Evolutionary conservation across 176 grass and related monocot genomes (phyloP).

Genomic region (Otatea glauca): DNA sequence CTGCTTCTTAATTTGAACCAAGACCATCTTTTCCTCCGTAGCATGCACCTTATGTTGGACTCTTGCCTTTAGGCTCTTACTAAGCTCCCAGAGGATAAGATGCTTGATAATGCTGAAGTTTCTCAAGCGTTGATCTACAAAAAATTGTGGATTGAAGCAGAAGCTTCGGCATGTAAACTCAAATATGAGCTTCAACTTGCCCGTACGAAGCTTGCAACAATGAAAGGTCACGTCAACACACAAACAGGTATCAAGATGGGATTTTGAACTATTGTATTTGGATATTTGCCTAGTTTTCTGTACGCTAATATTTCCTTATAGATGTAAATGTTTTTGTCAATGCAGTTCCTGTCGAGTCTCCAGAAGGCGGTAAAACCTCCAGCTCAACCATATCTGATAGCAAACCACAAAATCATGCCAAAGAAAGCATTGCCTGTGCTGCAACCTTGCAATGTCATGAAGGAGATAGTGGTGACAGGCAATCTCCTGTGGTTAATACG

Average conservation of each 20-base stretch:
- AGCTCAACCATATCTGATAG: conserved; percentile 1
- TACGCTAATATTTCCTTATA: conserved; percentile 10
- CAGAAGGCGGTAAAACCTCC: conserved; percentile 17
- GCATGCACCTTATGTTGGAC: conserved; percentile 16
- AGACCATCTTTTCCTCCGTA: neutral
- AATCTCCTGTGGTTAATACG: conserved; percentile 29
- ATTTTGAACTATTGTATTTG: conserved; percentile 36
- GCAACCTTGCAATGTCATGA: conserved; percentile 27
- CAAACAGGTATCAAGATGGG: conserved; percentile 34
- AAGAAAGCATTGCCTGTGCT: conserved; percentile 32
- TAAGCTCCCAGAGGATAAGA: conserved; percentile 45
- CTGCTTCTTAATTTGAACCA: conserved; percentile 11
- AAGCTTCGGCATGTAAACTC: conserved; percentile 69
- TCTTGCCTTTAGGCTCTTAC: conserved; percentile 55
- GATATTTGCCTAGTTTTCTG: conserved; percentile 18
- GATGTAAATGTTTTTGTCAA: conserved; percentile 31
- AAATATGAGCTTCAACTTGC: conserved; percentile 82
- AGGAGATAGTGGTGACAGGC: conserved; percentile 16
- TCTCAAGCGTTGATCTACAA: conserved; percentile 61
- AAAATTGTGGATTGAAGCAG: conserved; percentile 84
- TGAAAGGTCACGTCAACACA: conserved; percentile 30
- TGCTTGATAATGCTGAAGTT: conserved; percentile 48
- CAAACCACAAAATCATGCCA: conserved; percentile 36
- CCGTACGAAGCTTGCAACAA: conserved; percentile 42
- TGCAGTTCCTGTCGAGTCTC: conserved; percentile 27